Percentiles rank a stretch among this genome's conserved stretches.
Evolutionary conservation across 345 rosid species (phyloP).

Genomic region (Melastoma malabathricum): DNA sequence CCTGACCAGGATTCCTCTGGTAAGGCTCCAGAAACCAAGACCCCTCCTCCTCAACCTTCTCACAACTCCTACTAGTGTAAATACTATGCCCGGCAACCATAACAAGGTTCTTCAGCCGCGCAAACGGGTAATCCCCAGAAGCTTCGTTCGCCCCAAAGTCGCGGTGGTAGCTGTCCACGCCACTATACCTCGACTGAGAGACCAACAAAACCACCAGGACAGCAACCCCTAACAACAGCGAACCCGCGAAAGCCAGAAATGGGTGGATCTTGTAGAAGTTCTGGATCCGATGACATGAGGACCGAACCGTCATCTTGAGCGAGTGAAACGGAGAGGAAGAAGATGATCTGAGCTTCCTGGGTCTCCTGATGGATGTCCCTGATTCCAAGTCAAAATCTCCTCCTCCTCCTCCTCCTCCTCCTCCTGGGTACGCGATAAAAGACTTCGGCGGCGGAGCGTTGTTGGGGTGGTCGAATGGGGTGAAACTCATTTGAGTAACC

Average conservation of each 20-base stretch:
- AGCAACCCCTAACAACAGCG: conserved; percentile 52
- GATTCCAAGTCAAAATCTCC: conserved; percentile 72
- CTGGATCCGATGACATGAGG: conserved; percentile 35
- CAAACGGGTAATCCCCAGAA: conserved; percentile 39
- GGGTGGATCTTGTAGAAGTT: conserved; percentile 62
- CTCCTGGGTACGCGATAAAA: conserved; percentile 59
- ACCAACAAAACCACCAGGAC: conserved; percentile 36
- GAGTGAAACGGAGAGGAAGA: conserved; percentile 13
- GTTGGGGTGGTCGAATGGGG: too few relatives aligned
- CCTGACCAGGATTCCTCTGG: conserved; percentile 91
- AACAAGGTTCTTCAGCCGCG: conserved; percentile 61
- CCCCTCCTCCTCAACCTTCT: conserved; percentile 62
- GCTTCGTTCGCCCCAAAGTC: conserved; percentile 17
- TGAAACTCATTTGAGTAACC: too few relatives aligned
- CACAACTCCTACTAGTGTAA: conserved; percentile 70
- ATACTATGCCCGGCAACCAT: conserved; percentile 99
- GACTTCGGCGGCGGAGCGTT: conserved; percentile 46
- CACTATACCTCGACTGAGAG: conserved; percentile 31
- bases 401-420: conserved; percentile 40
- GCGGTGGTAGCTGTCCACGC: conserved; percentile 13
- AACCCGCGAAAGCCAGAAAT: conserved; percentile 25
- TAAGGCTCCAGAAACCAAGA: conserved; percentile 94
- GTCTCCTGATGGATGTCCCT: conserved; percentile 35
- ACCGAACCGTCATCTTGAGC: conserved; percentile 40
- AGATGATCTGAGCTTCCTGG: conserved; percentile 36